Base-by-base conservation (phyloP, 2,329 filamentous ascomycete genomes). In the Colletotrichum spinosum region DNA sequence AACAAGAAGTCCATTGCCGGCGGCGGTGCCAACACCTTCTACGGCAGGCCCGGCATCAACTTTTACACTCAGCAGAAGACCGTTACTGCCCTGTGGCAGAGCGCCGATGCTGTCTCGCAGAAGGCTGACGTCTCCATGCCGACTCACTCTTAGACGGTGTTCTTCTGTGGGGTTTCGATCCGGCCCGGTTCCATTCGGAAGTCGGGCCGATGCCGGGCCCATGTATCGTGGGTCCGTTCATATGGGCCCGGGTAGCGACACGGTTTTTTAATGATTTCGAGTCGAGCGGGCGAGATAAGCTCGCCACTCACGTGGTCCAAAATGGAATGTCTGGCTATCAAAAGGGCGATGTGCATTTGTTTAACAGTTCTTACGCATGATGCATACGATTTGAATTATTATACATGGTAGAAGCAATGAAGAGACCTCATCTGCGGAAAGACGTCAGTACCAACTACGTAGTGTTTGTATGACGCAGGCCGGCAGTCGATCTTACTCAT, bases 41-140 rank as follows among this genome's bases (percentile, higher is more conserved):
- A 99, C 80, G 96, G 96, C 70, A 92, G 92, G 79, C 93, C 94
- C 1, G 96, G 95, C 33, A 80, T 99, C 76, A 90, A 92, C 76
- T 99, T 99, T 77, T 98, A 97, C 80, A 99, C 96, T 3, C 96
- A 98, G 82, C 87, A 92, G 75, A 98, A 99, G 92, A 99, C 96
- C 3, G 96, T 99, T 53, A 99, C 96, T 57, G 91, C 93, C 70
- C 81, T 97, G 76, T 99, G 96, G 96, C 88, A 89, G 74, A 89
- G 87, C 67, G 89, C 94, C 74, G 94, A 97, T 81, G 94, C 93
- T 1, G 86, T 96, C 53, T 90, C 89, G 60, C 92, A 90, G 70
- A 95, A 94, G 86, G 94, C 94, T 13, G 88, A 90, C 73, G 93
- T 97, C 10, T 87, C 92, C 68, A 98, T 98, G 95, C 95, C 95